Conservation (phyloP, 78 protist species). For the Diacronema lutheri region DNA sequence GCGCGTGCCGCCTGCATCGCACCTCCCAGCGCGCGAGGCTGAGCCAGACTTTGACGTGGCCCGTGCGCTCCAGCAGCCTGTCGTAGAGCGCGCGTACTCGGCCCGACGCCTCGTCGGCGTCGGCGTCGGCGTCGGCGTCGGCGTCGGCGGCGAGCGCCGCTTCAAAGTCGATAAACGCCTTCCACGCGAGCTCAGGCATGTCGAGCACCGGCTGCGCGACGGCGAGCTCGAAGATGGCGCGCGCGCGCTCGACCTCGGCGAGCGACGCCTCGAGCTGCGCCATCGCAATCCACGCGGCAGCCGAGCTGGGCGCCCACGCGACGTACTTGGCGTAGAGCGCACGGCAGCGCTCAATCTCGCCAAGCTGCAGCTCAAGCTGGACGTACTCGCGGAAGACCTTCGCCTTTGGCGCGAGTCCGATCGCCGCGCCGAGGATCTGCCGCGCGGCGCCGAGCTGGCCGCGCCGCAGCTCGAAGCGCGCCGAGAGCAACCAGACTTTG, state of each 20-base stretch:
- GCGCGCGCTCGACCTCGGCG: slow-evolving; percentile 74
- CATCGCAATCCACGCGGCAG: slow-evolving; percentile 76
- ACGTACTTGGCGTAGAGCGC: slow-evolving; percentile 79
- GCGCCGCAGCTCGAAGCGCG: slow-evolving; percentile 87
- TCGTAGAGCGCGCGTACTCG: slow-evolving; percentile 69
- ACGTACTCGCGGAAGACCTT: slow-evolving; percentile 76
- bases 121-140: too few relatives aligned
- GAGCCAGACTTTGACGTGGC: slow-evolving; percentile 71
- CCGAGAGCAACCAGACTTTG: slow-evolving; percentile 86
- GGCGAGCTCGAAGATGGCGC: slow-evolving; percentile 86
- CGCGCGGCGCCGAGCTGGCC: not conserved
- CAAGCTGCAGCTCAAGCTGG: slow-evolving; percentile 78
- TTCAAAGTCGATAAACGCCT: slow-evolving; percentile 68
- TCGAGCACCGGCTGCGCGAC: slow-evolving; percentile 82
- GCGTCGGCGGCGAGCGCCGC: not conserved
- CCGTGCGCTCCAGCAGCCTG: slow-evolving; percentile 69
- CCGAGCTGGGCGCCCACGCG: slow-evolving; percentile 63
- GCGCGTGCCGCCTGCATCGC: too few relatives aligned
- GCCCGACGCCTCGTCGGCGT: slow-evolving; percentile 49
- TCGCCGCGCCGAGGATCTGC: slow-evolving; percentile 59
- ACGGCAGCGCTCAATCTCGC: slow-evolving; percentile 81
- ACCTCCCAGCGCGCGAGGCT: too few relatives aligned
- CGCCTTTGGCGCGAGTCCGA: slow-evolving; percentile 69
- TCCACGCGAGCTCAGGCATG: slow-evolving; percentile 93
- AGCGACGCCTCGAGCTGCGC: slow-evolving; percentile 80